Evolutionary conservation across 495 filamentous ascomycete species (phyloP), one percentile per base, ranked within the genome.

Genomic region (Zalerion maritima): DNA sequence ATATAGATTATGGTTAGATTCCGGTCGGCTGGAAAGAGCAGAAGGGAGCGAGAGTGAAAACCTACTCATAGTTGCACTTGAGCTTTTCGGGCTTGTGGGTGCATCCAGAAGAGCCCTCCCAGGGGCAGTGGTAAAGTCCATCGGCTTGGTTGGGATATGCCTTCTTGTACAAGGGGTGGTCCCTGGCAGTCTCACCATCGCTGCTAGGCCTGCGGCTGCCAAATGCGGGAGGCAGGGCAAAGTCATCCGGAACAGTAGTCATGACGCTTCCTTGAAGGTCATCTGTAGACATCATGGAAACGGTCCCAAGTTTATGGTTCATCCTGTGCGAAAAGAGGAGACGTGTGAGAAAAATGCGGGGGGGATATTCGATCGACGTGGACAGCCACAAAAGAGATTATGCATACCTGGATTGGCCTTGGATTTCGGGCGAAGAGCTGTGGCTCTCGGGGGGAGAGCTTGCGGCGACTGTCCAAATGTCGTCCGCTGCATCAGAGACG

Each of bases 21-120:
- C 24, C 16, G 29, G 11, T 2, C 23, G 11, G 17, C 28, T 12
- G 32, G 13, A 35, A 36, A 24, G n/a, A 34, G 35, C 27, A 20
- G 19, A 35, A 49, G 26, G 21, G 26, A 25, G 16, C 4, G 14
- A 2, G 23, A 13, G 18, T 27, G 36, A 13, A 19, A 16, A 46
- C 78, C 71, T 76, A 86, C 85, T 92, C 82, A 53, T 93, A 94
- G 55, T 89, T 86, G 73, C 85, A 94, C 67, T 93, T 94, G 37
- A 93, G 77, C 53, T 83, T 84, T 40, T 81, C 84, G 13, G 82
- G 73, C 43, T 76, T 75, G 65, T 91, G 82, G 49, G 67, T 75
- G 69, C 84, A 91, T 35, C 64, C 71, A 23, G 73, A 56, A 37
- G 80, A 64, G 50, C 69, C 71, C 53, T 79, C 75, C 59, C 71